A percentile compares a stretch with the other conserved stretches of the same genome.
These are phyloP conservation scores for Lactarius sp. DNA, from an alignment of 768 basidiomycete genomes.

Conservation along the genomic window DNA sequence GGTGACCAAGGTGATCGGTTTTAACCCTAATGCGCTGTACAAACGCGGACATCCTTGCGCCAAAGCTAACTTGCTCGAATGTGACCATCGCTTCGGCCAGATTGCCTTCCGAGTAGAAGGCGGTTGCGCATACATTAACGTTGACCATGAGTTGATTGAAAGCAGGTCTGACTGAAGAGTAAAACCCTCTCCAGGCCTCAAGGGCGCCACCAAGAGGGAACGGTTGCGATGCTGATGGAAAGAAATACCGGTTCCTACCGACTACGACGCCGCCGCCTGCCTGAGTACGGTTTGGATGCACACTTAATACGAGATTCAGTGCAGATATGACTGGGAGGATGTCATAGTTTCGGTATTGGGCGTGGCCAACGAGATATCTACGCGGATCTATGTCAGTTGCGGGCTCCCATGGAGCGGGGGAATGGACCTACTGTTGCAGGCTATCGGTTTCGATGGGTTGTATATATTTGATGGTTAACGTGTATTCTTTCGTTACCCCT, in stretches of 20 bases:
- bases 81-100: constrained; percentile 40
- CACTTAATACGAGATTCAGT: constrained; percentile 45
- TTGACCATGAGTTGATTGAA: constrained; percentile 48
- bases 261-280: constrained; percentile 45
- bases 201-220: constrained; percentile 46
- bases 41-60: constrained; percentile 56
- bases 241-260: constrained; percentile 52
- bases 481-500: constrained; percentile 39
- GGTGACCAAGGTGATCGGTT: constrained; percentile 68
- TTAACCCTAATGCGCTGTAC: constrained; percentile 61
- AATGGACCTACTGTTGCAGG: constrained; percentile 35
- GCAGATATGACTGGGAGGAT: constrained; percentile 45
- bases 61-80: constrained; percentile 48
- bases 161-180: constrained; percentile 38
- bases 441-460: constrained; percentile 42
- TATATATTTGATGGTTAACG: constrained; percentile 40
- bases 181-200: constrained; percentile 53
- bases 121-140: constrained; percentile 50
- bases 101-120: constrained; percentile 42
- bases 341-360: constrained; percentile 41
- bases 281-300: constrained; percentile 37
- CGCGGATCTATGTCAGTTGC: constrained; percentile 13
- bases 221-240: constrained; percentile 33
- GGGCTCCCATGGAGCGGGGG: background rate
- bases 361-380: constrained; percentile 45